These are phyloP conservation scores for Cladophialophora exuberans DNA, from an alignment of 2,329 filamentous ascomycete genomes.

Conservation along the genomic window DNA sequence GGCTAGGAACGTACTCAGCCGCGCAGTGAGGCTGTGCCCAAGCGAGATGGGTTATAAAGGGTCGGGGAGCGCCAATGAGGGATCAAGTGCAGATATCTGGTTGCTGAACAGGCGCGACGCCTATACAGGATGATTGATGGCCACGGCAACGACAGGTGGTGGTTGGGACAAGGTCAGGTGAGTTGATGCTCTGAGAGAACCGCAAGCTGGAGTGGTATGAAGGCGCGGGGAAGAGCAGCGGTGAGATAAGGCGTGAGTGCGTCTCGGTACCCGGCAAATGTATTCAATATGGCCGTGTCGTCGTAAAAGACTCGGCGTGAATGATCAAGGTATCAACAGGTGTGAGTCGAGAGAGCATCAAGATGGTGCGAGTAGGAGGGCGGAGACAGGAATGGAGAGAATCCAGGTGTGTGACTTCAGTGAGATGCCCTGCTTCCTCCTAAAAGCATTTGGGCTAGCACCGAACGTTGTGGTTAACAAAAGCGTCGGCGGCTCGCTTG, in stretches of 20 bases:
- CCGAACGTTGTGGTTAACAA: conserved; percentile 5
- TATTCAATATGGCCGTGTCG: background rate
- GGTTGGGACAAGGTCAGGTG: background rate
- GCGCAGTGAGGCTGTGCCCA: conserved; percentile 27
- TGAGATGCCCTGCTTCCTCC: background rate
- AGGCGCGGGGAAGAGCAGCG: background rate
- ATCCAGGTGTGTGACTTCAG: background rate
- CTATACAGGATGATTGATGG: background rate
- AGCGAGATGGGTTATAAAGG: conserved; percentile 16
- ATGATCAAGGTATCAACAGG: background rate
- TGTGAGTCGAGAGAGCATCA: background rate
- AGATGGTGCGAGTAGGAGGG: background rate
- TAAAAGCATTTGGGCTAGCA: background rate
- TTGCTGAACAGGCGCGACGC: conserved; percentile 9
- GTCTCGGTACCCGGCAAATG: background rate
- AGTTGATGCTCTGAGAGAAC: background rate
- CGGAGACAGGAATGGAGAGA: background rate
- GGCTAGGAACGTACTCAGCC: conserved; percentile 23
- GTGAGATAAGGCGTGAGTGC: background rate
- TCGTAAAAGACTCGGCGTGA: background rate
- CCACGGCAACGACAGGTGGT: background rate
- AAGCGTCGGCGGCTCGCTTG: conserved; percentile 8
- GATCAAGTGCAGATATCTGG: background rate
- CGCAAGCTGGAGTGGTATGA: background rate
- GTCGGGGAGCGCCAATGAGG: conserved; percentile 13